Percentiles rank a stretch among this genome's conserved stretches.
Conservation (phyloP, 768 basidiomycete species). For the Neoboletus brunneissimus region DNA sequence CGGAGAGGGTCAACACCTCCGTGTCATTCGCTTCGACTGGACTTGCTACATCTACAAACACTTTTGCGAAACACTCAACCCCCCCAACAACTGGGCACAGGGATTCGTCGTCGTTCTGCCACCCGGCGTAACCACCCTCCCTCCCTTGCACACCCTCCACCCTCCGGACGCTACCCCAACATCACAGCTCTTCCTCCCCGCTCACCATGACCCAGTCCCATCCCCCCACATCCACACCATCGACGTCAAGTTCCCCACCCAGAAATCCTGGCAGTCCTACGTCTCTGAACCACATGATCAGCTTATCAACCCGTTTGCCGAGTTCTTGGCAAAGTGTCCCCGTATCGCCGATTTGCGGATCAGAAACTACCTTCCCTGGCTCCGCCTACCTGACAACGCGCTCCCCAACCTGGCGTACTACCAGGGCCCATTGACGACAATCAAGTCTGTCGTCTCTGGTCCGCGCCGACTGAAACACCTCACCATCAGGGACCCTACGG, state of each 20-base stretch:
- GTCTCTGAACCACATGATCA: constrained; percentile 28
- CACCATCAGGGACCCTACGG: constrained; percentile 24
- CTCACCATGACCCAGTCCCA: constrained; percentile 11
- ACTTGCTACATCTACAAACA: constrained; percentile 38
- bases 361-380: constrained; percentile 29
- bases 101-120: constrained; percentile 10
- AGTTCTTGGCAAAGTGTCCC: constrained; percentile 27
- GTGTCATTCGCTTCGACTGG: constrained; percentile 44
- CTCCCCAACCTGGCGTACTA: constrained; percentile 20
- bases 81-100: constrained; percentile 14
- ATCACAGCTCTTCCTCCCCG: constrained; percentile 2
- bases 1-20: constrained; percentile 36
- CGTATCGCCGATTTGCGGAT: constrained; percentile 19
- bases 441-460: constrained; percentile 23
- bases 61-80: constrained; percentile 12
- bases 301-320: constrained; percentile 25
- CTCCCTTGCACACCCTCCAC: constrained; percentile 12
- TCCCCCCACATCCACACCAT: constrained; percentile 28
- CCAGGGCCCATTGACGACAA: constrained; percentile 29
- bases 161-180: background rate
- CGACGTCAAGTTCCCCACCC: constrained; percentile 31
- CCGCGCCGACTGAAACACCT: constrained; percentile 22
- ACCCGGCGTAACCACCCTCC: constrained; percentile 1
- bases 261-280: constrained; percentile 30
- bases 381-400: constrained; percentile 17